phyloP scores from a whole-genome alignment of 2,329 filamentous ascomycete genomes.

The Apiospora kogelbergensis region DNA sequence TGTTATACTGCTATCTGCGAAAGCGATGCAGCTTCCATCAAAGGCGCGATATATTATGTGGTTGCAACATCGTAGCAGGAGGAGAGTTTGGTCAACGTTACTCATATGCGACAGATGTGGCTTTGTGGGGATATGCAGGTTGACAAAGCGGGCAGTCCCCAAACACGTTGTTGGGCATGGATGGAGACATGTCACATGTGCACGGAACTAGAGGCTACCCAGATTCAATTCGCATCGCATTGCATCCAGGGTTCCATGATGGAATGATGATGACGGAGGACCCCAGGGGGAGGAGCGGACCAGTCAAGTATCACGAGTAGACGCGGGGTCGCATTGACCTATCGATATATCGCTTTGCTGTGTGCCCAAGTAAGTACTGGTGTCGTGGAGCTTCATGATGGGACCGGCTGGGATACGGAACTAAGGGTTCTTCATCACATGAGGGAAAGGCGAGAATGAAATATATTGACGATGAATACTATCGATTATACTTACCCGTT shows the following conservation, averaged over 20 bases:
- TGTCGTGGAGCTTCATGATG: not conserved
- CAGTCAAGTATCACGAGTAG: not conserved
- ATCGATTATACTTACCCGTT: not conserved
- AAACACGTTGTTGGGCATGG: constrained; percentile 1
- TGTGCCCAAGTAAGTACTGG: not conserved
- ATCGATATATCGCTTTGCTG: not conserved
- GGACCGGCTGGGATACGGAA: not conserved
- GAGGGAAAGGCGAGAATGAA: not conserved
- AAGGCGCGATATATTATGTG: too few relatives aligned
- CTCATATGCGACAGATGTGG: not conserved
- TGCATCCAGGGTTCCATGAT: not conserved
- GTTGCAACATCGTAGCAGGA: not conserved
- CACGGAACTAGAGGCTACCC: not conserved
- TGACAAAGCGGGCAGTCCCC: not conserved
- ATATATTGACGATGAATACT: not conserved
- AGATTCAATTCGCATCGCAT: not conserved
- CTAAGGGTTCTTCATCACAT: not conserved
- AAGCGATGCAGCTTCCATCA: too few relatives aligned
- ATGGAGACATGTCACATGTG: constrained; percentile 8
- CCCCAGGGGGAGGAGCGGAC: not conserved
- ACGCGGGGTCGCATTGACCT: not conserved
- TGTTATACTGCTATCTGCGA: too few relatives aligned
- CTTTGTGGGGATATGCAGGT: not conserved
- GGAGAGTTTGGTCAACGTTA: not conserved
- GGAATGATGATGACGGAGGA: not conserved